Base-by-base conservation (phyloP, 140 eudicot species). In the Bidens hawaiensis region DNA sequence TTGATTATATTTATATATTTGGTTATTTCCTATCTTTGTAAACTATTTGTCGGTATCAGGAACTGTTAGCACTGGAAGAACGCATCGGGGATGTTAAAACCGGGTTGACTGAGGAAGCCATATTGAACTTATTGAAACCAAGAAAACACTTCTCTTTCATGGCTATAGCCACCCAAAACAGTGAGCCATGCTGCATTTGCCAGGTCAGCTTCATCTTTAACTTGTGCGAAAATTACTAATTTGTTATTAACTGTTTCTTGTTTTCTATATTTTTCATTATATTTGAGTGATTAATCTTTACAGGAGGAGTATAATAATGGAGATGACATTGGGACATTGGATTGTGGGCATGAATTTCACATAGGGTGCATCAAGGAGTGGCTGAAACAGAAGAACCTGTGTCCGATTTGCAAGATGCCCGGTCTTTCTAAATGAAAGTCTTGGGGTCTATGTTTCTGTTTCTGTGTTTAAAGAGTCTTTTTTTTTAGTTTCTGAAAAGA, bases 271-370 rank as follows among this genome's bases (percentile, higher is more conserved):
- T 14, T 19, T 18, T 17, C 9, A 47, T 47, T 9, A 15, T 47
- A 47, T 47, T 19, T 47, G 54, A 47, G 3, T 15, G 26, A 47
- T 18, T 5, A 47, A 47, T 47, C 4, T 47, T 18, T 19, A 36
- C 43, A 90, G 97, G 96, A 87, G 78, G 94, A 83, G 25, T 87
- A 83, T 66, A 60, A 58, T 0, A 34, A 33, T 0, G 96, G 94
- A 23, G 96, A 90, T 36, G 76, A 83, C 52, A 68, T 90, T 16
- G 97, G 94, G 71, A 71, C 53, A 12, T 72, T 86, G 86, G 86
- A 87, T 16, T 90, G 97, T 58, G 94, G 86, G 34, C 97, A 90
- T 61, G 96, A 90, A 28, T 90, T 83, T 52, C 97, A 90, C 75
- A 50, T 84, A 7, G 38, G 69, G 31, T 90, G 97, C 82, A 79